phyloP scores from a whole-genome alignment of 148 eudicot genomes.

The Linanthus parryae region DNA sequence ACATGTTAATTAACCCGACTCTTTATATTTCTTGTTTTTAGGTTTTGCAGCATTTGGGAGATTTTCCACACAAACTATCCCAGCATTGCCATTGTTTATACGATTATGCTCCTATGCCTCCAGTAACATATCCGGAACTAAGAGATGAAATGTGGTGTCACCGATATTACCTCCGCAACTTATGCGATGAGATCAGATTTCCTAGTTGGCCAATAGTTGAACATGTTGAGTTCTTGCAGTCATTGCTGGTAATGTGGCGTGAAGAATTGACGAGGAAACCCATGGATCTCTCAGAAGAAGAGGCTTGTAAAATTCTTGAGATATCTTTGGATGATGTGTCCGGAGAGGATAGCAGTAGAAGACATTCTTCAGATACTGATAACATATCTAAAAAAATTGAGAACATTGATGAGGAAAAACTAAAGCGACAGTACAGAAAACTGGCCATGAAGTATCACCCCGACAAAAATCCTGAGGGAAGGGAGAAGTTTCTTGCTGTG shows the following conservation, averaged over 20 bases:
- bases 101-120: conserved; percentile 99
- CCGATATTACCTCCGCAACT: conserved; percentile 91
- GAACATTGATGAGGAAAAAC: conserved; percentile 97
- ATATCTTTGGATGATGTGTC: conserved; percentile 80
- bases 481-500: conserved; percentile 96
- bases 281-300: conserved; percentile 99
- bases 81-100: conserved; percentile 94
- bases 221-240: conserved; percentile 97
- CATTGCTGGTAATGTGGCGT: conserved; percentile 98
- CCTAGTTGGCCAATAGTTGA: conserved; percentile 99
- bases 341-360: conserved; percentile 45
- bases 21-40: conserved; percentile 14
- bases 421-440: conserved; percentile 93
- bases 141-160: conserved; percentile 99
- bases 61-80: conserved; percentile 91
- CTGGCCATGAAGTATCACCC: conserved; percentile 98
- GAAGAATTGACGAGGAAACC: conserved; percentile 97
- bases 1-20: not conserved
- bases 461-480: conserved; percentile 98
- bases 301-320: conserved; percentile 93
- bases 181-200: conserved; percentile 95
- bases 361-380: conserved; percentile 38
- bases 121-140: conserved; percentile 92
- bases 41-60: conserved; percentile 99
- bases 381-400: conserved; percentile 73